Evolutionary conservation across 306 rosid species (phyloP).

Genomic region (Trifolium pratense): DNA sequence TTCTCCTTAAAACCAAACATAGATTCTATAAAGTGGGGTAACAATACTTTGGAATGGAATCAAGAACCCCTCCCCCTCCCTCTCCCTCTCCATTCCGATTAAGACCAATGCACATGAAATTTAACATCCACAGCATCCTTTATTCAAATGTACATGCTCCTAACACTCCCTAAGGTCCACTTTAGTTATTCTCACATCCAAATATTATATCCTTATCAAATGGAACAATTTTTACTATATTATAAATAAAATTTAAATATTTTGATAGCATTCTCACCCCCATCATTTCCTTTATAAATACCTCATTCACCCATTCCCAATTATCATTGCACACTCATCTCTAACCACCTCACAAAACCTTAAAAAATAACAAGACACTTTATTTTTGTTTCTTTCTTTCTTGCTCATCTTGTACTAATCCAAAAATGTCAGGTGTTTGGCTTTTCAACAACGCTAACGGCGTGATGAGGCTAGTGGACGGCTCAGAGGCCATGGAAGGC

Average conservation of each 20-base stretch:
- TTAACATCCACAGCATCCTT: slow-evolving; percentile 41
- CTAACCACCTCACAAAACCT: slow-evolving; percentile 15
- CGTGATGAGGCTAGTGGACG: slow-evolving; percentile 81
- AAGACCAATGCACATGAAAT: slow-evolving; percentile 37
- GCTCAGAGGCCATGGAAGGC: slow-evolving; percentile 48
- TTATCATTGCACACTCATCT: slow-evolving; percentile 33
- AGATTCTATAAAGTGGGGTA: slow-evolving; percentile 61
- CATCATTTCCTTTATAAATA: neutral
- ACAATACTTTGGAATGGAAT: slow-evolving; percentile 36
- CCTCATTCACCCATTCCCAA: slow-evolving; percentile 12
- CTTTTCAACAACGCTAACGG: slow-evolving; percentile 73
- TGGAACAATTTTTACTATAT: neutral
- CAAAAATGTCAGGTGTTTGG: slow-evolving; percentile 89
- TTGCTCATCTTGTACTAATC: neutral
- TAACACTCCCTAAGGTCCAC: too few relatives aligned
- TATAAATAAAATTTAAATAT: neutral
- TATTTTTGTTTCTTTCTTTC: neutral
- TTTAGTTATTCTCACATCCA: too few relatives aligned
- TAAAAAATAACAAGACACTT: slow-evolving; percentile 2
- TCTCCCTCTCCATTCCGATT: slow-evolving; percentile 32
- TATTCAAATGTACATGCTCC: slow-evolving; percentile 39
- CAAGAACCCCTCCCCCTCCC: slow-evolving; percentile 39
- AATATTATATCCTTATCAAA: neutral
- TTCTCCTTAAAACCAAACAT: slow-evolving; percentile 49
- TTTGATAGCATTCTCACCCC: neutral